These are phyloP conservation scores for Saccharomyces paradoxus DNA, from an alignment of 805 yeast genomes.

Conservation along the genomic window DNA sequence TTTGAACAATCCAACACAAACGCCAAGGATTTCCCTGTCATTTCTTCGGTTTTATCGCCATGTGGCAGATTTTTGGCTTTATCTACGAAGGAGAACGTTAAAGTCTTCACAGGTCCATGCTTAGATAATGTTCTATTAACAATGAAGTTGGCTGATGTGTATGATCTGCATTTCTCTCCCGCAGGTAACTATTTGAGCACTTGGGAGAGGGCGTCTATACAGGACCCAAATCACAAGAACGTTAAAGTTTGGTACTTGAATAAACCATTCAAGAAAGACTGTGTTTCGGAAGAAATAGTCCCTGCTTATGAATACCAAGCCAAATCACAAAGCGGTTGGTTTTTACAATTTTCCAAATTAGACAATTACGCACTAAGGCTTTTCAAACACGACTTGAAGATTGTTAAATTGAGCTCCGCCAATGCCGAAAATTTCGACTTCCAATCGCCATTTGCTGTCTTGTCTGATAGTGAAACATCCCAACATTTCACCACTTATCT, in stretches of 20 bases:
- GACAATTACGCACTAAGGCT: slow-evolving; percentile 27
- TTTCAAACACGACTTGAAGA: slow-evolving; percentile 25
- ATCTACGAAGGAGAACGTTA: slow-evolving; percentile 22
- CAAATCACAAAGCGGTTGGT: slow-evolving; percentile 84
- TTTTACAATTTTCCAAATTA: slow-evolving; percentile 29
- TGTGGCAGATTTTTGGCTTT: slow-evolving; percentile 31
- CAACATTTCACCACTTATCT: slow-evolving; percentile 37
- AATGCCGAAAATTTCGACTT: slow-evolving; percentile 35
- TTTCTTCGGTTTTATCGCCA: slow-evolving; percentile 27
- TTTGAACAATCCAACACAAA: slow-evolving; percentile 21
- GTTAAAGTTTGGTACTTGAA: slow-evolving; percentile 64
- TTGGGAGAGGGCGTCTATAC: slow-evolving; percentile 81
- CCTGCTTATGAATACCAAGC: slow-evolving; percentile 50
- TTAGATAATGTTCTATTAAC: slow-evolving; percentile 17
- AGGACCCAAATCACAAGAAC: slow-evolving; percentile 67
- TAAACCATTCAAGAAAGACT: slow-evolving; percentile 34
- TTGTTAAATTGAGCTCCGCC: slow-evolving; percentile 35
- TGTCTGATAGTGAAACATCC: slow-evolving; percentile 40
- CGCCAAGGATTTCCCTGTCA: slow-evolving; percentile 13
- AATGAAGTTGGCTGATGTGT: slow-evolving; percentile 50
- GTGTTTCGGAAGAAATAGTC: neutral
- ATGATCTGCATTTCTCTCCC: slow-evolving; percentile 85
- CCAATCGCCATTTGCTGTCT: slow-evolving; percentile 49
- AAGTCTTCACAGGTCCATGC: slow-evolving; percentile 23
- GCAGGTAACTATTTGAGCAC: slow-evolving; percentile 71